phyloP scores from a whole-genome alignment of 345 rosid species.

The Camelina neglecta region DNA sequence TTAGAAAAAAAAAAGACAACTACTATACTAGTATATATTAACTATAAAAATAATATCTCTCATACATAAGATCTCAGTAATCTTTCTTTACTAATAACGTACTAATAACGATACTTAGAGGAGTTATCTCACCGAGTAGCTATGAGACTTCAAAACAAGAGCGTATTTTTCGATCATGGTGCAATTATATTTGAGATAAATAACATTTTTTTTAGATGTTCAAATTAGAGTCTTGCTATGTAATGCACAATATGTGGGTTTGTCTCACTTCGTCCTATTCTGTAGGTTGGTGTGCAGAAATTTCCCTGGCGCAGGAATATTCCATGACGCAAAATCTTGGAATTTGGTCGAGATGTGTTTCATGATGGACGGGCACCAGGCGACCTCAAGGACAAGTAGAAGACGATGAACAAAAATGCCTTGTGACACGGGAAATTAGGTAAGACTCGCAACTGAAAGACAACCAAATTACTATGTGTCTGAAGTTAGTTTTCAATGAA shows the following conservation, averaged over 20 bases:
- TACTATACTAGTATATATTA: too few species aligned
- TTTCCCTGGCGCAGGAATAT: slow-evolving; percentile 56
- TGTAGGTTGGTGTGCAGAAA: slow-evolving; percentile 67
- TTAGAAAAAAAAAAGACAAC: too few species aligned
- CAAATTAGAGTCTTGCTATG: neutral
- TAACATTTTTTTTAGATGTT: slow-evolving; percentile 6
- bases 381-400: slow-evolving; percentile 92
- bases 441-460: too few species aligned
- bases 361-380: slow-evolving; percentile 55
- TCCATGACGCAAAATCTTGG: slow-evolving; percentile 82
- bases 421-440: too few species aligned
- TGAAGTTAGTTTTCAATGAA: too few species aligned
- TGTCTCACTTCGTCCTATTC: slow-evolving; percentile 4
- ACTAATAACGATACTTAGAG: too few species aligned
- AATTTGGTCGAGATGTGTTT: slow-evolving; percentile 64
- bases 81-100: too few species aligned
- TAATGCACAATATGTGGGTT: neutral
- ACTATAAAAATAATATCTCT: too few species aligned
- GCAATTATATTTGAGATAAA: neutral
- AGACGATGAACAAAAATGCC: slow-evolving; percentile 37
- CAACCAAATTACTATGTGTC: too few species aligned
- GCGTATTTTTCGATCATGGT: neutral
- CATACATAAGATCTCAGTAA: too few species aligned
- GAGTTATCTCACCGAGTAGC: too few species aligned
- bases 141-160: slow-evolving; percentile 2